phyloP scores from a whole-genome alignment of 2,329 filamentous ascomycete genomes.

The Fusarium sp. region DNA sequence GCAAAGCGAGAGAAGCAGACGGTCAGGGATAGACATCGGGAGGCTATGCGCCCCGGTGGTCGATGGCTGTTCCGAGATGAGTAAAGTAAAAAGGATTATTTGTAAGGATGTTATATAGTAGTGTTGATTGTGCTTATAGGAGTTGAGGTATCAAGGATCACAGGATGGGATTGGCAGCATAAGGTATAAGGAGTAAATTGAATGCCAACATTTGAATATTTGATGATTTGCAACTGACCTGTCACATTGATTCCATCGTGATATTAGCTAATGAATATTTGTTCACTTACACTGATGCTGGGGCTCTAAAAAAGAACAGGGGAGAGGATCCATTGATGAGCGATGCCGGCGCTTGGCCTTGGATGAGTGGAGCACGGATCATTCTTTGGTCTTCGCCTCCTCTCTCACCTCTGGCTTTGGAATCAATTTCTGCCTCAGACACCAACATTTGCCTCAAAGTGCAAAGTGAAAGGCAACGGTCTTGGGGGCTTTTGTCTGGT shows the following conservation, averaged over 20 bases:
- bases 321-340: conserved; percentile 21
- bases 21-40: conserved; percentile 81
- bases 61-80: conserved; percentile 89
- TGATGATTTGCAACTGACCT: not conserved
- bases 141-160: conserved; percentile 7
- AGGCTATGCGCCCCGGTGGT: conserved; percentile 84
- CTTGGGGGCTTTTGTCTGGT: not conserved
- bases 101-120: conserved; percentile 1
- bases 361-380: conserved; percentile 31
- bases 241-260: not conserved
- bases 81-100: conserved; percentile 52
- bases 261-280: not conserved
- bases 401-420: conserved; percentile 8
- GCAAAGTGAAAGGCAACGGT: not conserved
- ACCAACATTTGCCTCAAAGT: conserved; percentile 40
- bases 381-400: conserved; percentile 5
- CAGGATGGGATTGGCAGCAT: not conserved
- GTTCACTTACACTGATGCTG: not conserved
- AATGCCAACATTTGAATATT: not conserved
- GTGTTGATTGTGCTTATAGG: conserved; percentile 10
- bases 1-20: conserved; percentile 73
- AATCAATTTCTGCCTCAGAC: conserved; percentile 51
- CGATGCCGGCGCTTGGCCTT: conserved; percentile 35
- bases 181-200: conserved; percentile 6
- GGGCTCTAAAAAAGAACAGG: conserved; percentile 11